Base-by-base conservation (phyloP, 1,284 basidiomycete genomes). In the Trichosporon sp. region DNA sequence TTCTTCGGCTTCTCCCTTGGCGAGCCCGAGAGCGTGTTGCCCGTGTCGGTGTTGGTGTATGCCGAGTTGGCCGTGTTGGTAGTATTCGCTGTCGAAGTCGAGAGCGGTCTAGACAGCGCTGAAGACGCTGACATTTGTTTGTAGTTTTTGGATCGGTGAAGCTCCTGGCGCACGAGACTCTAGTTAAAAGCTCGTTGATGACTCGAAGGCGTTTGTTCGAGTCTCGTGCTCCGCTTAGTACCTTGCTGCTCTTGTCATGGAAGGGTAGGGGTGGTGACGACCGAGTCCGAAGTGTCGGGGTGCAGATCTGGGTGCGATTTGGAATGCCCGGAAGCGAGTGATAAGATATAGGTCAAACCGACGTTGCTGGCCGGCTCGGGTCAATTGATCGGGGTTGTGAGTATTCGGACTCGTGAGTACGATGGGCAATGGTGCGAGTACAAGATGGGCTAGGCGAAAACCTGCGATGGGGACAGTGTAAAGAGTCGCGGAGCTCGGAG, bases 141-240 rank as follows among this genome's bases (percentile, higher is more conserved):
- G 23, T n/a, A n/a, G n/a, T n/a, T n/a, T 19, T 52, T 27, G 25
- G 49, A 16, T 54, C 19, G 49, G 49, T 54, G 49, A 54, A 54
- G 49, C 49, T 54, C 49, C 49, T 54, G 49, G 49, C 19, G 49
- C 49, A 54, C 49, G 49, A 54, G 49, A 54, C 49, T 54, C 49
- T 54, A 29, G 21, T 52, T 27, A 23, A 52, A 54, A 16, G 49
- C 49, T 29, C 49, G 49, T 54, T 27, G 27, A 21, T 37, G 46
- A 54, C 49, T 54, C 49, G 49, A 31, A 37, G 10, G 34, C 25
- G 25, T 27, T 54, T 23, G 46, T 52, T 52, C 46, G 49, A 54
- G 49, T 54, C 29, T 54, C 49, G 49, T 54, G 49, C 49, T 54
- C 49, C 49, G 25, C 49, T 54, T 54, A 54, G 49, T 54, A 8